These are phyloP conservation scores for Umbilicaria muhlenbergii DNA, from an alignment of 495 filamentous ascomycete genomes.

Conservation along the genomic window DNA sequence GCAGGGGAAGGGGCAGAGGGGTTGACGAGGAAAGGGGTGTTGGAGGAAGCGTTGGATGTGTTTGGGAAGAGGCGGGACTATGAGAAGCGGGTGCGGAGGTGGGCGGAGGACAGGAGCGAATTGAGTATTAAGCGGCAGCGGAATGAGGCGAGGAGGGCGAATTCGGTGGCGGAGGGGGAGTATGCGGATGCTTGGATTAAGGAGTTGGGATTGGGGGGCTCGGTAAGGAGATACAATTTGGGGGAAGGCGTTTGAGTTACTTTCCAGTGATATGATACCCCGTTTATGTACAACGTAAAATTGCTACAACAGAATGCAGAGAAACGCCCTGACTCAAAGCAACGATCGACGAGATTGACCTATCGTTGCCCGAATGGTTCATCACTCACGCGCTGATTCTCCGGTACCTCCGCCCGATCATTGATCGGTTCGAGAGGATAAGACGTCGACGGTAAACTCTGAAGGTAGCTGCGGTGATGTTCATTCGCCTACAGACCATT, in stretches of 20 bases:
- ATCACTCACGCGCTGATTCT: constrained; percentile 36
- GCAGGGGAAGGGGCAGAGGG: background rate
- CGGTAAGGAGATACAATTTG: too few species aligned
- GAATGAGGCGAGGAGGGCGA: constrained; percentile 1
- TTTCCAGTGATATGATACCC: too few species aligned
- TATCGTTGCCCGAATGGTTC: constrained; percentile 37
- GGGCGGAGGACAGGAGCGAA: constrained; percentile 7
- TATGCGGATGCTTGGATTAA: constrained; percentile 10
- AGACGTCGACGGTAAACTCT: constrained; percentile 60
- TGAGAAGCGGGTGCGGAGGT: constrained; percentile 2
- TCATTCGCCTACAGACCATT: constrained; percentile 55
- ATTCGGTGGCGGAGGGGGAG: constrained; percentile 3
- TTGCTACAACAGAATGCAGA: too few species aligned
- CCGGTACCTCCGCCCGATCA: constrained; percentile 35
- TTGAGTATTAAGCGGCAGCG: constrained; percentile 3
- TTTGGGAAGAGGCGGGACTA: constrained; percentile 7
- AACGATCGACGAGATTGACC: background rate
- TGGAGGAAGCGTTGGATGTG: constrained; percentile 1
- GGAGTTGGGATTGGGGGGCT: too few species aligned
- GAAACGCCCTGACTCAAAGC: too few species aligned
- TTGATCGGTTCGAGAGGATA: constrained; percentile 52
- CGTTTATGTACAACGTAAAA: too few species aligned
- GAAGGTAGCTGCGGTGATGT: constrained; percentile 63
- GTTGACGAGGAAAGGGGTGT: constrained; percentile 2
- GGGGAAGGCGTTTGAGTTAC: too few species aligned